Conservation (phyloP, 257 asterid genomes). For the Solanum sitiens region DNA sequence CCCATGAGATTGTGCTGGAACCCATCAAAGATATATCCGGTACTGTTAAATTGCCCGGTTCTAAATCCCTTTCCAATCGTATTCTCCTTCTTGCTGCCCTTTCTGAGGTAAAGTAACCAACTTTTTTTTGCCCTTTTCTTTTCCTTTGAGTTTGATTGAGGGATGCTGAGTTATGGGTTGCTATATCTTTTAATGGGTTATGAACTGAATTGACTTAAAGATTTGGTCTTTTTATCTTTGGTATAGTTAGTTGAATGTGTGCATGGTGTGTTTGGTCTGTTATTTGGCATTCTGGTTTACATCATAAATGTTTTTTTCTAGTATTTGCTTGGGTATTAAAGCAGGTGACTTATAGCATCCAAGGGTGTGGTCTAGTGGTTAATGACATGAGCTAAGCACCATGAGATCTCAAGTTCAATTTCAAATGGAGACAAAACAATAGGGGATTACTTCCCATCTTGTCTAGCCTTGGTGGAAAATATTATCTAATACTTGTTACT, state of each 20-base stretch:
- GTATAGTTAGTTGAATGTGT: background rate
- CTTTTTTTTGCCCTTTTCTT: background rate
- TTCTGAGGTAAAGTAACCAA: constrained; percentile 47
- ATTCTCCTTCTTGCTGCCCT: constrained; percentile 96
- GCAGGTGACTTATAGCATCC: background rate
- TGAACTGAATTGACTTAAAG: background rate
- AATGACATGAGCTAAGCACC: background rate
- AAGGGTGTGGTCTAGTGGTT: background rate
- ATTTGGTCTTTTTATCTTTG: background rate
- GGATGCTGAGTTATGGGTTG: background rate
- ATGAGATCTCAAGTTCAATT: background rate
- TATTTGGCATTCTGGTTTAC: background rate
- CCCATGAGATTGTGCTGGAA: constrained; percentile 85
- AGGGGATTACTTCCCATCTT: background rate
- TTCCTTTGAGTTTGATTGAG: background rate
- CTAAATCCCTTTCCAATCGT: constrained; percentile 93
- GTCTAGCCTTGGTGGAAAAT: background rate
- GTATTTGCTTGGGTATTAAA: background rate
- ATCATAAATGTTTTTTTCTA: background rate
- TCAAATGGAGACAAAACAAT: background rate
- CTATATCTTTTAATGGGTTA: background rate
- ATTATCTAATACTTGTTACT: background rate
- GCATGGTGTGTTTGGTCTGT: background rate
- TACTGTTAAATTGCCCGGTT: constrained; percentile 89
- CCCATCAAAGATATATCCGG: constrained; percentile 92